Evolutionary conservation across 257 asterid species (phyloP), one percentile per base, ranked within the genome.

Genomic region (Leptodermis oblonga): DNA sequence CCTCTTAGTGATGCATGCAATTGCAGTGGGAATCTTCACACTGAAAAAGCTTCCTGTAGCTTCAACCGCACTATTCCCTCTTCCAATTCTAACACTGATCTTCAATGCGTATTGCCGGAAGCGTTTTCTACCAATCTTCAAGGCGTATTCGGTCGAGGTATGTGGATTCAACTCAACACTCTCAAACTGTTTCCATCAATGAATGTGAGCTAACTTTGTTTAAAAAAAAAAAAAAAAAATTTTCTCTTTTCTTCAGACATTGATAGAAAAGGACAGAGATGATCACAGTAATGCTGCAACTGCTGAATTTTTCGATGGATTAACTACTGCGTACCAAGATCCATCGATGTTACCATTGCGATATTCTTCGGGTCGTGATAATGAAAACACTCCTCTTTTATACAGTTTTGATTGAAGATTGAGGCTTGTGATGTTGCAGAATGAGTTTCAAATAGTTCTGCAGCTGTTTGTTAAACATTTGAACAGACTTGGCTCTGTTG

Each of bases 201-300:
- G 64, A 43, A 31, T 43, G 42, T 22, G 8, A 31, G 42, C 59
- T 69, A 18, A 56, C 42, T 28, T 42, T 26, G 31, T 23, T 58
- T 26, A 4, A 28, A 15, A 10, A n/a, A n/a, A n/a, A n/a, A n/a
- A n/a, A n/a, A n/a, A n/a, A n/a, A n/a, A n/a, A n/a, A n/a, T n/a
- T n/a, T n/a, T 4, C 17, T 9, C 4, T 68, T 31, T 37, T 33
- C 4, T 43, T 4, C 88, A 92, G 98, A 83, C 94, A 71, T 79
- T 87, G 86, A 84, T 89, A 76, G 87, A 78, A 62, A 92, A 89
- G 78, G 96, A 92, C 58, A 78, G 90, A 31, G 65, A 76, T 15
- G 97, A 92, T 76, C 80, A 75, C 43, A 78, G 54, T 17, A 89
- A 90, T 70, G 86, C 91, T 39, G 46, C 72, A 0, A 63, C 80